Conservation (phyloP, 2,329 filamentous ascomycete species). For the Myriangium duriaei region DNA sequence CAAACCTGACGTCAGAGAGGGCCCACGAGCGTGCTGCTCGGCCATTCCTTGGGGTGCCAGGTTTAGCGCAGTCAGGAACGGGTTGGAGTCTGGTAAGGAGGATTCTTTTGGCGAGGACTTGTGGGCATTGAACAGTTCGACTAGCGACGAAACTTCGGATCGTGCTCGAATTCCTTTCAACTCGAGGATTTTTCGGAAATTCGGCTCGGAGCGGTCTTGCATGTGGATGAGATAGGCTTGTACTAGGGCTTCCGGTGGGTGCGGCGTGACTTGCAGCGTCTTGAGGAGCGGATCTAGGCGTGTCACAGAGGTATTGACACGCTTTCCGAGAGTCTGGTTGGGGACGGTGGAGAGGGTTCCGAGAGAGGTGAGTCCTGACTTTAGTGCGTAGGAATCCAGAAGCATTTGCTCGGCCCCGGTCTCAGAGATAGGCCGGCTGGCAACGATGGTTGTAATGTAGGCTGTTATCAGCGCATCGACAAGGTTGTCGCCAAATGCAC, state of each 20-base stretch:
- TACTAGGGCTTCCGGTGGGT: slow-evolving; percentile 83
- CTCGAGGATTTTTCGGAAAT: slow-evolving; percentile 93
- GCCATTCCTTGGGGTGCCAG: slow-evolving; percentile 28
- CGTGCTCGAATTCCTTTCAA: slow-evolving; percentile 79
- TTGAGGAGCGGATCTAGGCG: slow-evolving; percentile 89
- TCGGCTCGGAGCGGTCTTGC: slow-evolving; percentile 79
- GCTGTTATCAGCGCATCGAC: slow-evolving; percentile 71
- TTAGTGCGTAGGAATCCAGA: slow-evolving; percentile 83
- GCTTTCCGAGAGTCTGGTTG: slow-evolving; percentile 64
- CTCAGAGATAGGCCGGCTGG: slow-evolving; percentile 83
- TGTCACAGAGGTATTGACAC: slow-evolving; percentile 70
- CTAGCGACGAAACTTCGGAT: slow-evolving; percentile 64
- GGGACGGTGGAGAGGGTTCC: slow-evolving; percentile 43
- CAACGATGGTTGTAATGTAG: slow-evolving; percentile 74
- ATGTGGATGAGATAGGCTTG: slow-evolving; percentile 98
- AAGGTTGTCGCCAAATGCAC: slow-evolving; percentile 92
- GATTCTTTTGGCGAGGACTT: slow-evolving; percentile 49
- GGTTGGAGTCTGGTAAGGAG: slow-evolving; percentile 48
- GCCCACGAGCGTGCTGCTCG: slow-evolving; percentile 9
- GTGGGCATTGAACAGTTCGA: slow-evolving; percentile 87
- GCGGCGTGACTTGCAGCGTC: slow-evolving; percentile 84
- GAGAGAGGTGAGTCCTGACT: slow-evolving; percentile 63
- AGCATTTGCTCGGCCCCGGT: slow-evolving; percentile 97
- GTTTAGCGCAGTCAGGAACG: slow-evolving; percentile 49
- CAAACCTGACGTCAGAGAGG: slow-evolving; percentile 3